Evolutionary conservation across 2,329 filamentous ascomycete species (phyloP), one percentile per base, ranked within the genome.

Genomic region (Tolypocladium guangdongense): DNA sequence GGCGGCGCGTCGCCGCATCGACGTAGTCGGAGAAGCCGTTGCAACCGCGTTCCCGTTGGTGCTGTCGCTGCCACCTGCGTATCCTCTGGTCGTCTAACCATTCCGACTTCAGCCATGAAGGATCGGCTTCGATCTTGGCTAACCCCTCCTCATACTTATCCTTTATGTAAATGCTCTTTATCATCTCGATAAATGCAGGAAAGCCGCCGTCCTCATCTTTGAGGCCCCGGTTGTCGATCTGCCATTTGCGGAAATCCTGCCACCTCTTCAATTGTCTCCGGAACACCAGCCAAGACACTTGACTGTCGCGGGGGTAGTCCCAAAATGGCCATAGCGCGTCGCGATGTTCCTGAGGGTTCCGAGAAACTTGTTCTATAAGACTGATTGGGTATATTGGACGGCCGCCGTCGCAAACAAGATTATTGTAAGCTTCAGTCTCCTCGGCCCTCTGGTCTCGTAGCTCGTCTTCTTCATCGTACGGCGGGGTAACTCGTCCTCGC

Each of bases 201-300:
- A 59, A 62, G 10, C 47, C 59, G 5, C 54, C 58, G 3, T 63
- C 55, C 16, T 62, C 53, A 39, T 61, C 54, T 18, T 58, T 52
- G 5, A 55, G 54, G 7, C 46, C 55, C 22, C 64, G 56, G 39
- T 64, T 65, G 18, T 60, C 56, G 51, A 58, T 55, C 61, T 68
- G 66, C 59, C 61, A 68, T n/a, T 54, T 59, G 33, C 64, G 62
- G 54, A 71, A 71, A 12, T 57, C 49, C 50, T 55, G 27, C 68
- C 66, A 70, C 49, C 57, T 56, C 30, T 37, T 8, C 49, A 59
- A 49, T 55, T 69, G 67, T 41, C 20, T 49, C 50, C 18, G 12
- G 50, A 68, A 68, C 33, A 63, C 58, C 5, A 52, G 57, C 48
- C 52, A 54, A 14, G 46, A 52, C 37, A 7, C 2, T 6, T 22